Conservation (phyloP, 805 yeast species). For the Tetrapisispora pingtungensis region DNA sequence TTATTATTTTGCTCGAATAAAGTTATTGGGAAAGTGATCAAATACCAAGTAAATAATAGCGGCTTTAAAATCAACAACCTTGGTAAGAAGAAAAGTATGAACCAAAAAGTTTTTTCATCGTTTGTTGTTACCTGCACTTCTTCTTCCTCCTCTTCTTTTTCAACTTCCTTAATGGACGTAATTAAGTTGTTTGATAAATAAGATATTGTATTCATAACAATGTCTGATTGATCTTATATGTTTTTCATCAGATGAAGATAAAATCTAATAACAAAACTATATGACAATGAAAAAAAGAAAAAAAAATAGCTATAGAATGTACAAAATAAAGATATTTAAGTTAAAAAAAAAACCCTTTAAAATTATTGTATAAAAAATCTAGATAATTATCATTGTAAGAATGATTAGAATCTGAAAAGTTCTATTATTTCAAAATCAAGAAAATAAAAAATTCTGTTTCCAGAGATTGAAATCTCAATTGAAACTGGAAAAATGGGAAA, state of each 20-base stretch:
- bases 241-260: no score
- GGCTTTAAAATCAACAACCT: slow-evolving; percentile 45
- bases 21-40: slow-evolving; percentile 49
- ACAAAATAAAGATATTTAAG: no score
- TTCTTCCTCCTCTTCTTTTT: background rate
- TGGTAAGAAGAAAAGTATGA: slow-evolving; percentile 38
- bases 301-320: no score
- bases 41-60: slow-evolving; percentile 36
- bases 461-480: no score
- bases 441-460: no score
- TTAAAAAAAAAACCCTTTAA: no score
- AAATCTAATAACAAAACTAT: background rate
- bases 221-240: no score
- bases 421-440: no score
- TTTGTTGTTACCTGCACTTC: background rate
- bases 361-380: no score
- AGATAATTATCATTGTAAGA: no score
- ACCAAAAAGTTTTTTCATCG: slow-evolving; percentile 9
- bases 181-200: slow-evolving; percentile 22
- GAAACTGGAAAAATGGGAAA: no score
- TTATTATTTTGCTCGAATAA: slow-evolving; percentile 24
- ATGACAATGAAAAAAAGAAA: background rate
- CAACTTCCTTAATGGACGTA: slow-evolving; percentile 4
- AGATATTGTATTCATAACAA: slow-evolving; percentile 17
- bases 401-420: no score